Evolutionary conservation across 2,329 filamentous ascomycete species (phyloP).

Genomic region (Chaetomium strumarium): DNA sequence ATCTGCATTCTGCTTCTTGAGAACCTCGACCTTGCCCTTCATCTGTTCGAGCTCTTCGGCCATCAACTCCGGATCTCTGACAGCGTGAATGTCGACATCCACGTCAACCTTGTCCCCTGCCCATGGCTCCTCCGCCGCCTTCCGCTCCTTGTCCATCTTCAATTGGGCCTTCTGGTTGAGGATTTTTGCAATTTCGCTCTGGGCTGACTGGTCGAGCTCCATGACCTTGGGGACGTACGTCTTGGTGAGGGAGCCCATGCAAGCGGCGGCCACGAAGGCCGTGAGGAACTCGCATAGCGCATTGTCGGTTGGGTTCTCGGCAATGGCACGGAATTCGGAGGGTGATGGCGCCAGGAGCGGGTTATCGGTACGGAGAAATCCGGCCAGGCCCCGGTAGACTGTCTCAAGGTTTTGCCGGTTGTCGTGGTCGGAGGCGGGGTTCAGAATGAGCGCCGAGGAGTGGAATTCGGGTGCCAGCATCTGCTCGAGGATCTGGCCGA

Average conservation of each 20-base stretch:
- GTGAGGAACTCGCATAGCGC: conserved; percentile 43
- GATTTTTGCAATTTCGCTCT: conserved; percentile 43
- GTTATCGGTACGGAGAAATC: conserved; percentile 54
- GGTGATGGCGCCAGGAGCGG: conserved; percentile 47
- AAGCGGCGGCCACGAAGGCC: conserved; percentile 27
- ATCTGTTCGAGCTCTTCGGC: conserved; percentile 50
- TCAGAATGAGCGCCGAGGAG: conserved; percentile 46
- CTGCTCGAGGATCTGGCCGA: conserved; percentile 49
- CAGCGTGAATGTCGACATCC: conserved; percentile 23
- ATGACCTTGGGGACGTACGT: conserved; percentile 30
- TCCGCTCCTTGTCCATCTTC: conserved; percentile 20
- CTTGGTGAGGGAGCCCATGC: conserved; percentile 28
- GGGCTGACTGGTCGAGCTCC: conserved; percentile 31
- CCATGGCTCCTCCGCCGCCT: conserved; percentile 9
- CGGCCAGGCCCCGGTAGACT: conserved; percentile 79
- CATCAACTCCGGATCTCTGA: conserved; percentile 49
- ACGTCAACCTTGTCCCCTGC: conserved; percentile 26
- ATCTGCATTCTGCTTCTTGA: conserved; percentile 53
- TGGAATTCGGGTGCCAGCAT: conserved; percentile 54
- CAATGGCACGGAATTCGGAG: conserved; percentile 52
- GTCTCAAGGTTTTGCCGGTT: conserved; percentile 92
- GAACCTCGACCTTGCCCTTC: conserved; percentile 45
- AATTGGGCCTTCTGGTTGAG: conserved; percentile 28
- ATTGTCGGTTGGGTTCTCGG: conserved; percentile 49
- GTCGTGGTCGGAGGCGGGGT: conserved; percentile 41